These are phyloP conservation scores for Spathaspora sp. DNA, from an alignment of 805 yeast species.

Conservation along the genomic window DNA sequence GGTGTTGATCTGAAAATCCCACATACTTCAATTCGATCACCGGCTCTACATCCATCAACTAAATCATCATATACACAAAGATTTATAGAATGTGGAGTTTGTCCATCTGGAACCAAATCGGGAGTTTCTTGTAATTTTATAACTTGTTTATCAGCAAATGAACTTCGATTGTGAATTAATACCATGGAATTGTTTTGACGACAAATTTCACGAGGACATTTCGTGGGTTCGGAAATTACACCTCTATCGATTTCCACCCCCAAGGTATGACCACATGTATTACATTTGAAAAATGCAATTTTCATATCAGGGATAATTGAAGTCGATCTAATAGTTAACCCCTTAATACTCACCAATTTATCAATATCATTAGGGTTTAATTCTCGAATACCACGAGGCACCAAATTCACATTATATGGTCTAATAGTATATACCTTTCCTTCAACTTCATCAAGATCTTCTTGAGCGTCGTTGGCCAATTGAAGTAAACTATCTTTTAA, in stretches of 20 bases:
- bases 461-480: slow-evolving; percentile 49
- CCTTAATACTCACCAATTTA: slow-evolving; percentile 86
- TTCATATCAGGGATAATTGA: slow-evolving; percentile 97
- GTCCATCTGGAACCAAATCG: slow-evolving; percentile 95
- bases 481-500: slow-evolving; percentile 86
- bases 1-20: slow-evolving; percentile 94
- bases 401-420: slow-evolving; percentile 75
- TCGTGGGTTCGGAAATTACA: slow-evolving; percentile 85
- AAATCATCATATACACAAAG: slow-evolving; percentile 93
- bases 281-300: slow-evolving; percentile 92
- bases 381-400: slow-evolving; percentile 79
- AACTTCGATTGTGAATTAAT: slow-evolving; percentile 84
- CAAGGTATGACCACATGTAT: slow-evolving; percentile 88
- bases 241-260: slow-evolving; percentile 94
- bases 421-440: slow-evolving; percentile 81
- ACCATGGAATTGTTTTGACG: slow-evolving; percentile 83
- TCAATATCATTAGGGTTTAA: slow-evolving; percentile 93
- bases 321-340: slow-evolving; percentile 83
- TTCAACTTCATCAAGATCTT: slow-evolving; percentile 64
- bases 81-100: slow-evolving; percentile 95
- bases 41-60: slow-evolving; percentile 92
- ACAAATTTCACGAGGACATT: slow-evolving; percentile 89
- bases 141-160: slow-evolving; percentile 94
- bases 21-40: slow-evolving; percentile 93
- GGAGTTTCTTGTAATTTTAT: slow-evolving; percentile 94